Conservation (phyloP, 306 rosid species). For the Trifolium pratense region DNA sequence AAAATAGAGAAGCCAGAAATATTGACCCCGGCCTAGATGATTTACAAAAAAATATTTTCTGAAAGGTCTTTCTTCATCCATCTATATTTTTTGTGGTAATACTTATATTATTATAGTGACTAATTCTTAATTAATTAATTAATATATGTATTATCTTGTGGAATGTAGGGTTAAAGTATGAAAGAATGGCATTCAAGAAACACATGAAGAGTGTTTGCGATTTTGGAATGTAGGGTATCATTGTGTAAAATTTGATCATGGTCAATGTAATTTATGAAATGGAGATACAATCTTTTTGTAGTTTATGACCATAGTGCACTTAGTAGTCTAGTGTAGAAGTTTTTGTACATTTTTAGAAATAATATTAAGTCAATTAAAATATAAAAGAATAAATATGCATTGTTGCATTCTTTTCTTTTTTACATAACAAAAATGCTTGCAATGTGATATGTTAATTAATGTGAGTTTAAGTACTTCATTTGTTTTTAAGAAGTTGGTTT, state of each 20-base stretch:
- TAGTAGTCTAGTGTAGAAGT: conserved; percentile 28
- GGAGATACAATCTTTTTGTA: conserved; percentile 12
- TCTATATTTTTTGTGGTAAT: background rate
- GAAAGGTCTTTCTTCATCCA: conserved; percentile 43
- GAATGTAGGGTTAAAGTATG: conserved; percentile 36
- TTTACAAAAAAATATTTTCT: conserved; percentile 65
- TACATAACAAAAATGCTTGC: too few species aligned
- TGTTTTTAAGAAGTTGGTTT: too few species aligned
- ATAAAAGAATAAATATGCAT: background rate
- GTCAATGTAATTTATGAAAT: conserved; percentile 31
- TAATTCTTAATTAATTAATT: background rate
- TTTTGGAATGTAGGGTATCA: conserved; percentile 23
- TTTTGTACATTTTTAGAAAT: conserved; percentile 18
- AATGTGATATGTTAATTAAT: too few species aligned
- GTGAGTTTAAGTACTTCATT: too few species aligned
- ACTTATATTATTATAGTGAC: background rate
- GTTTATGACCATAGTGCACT: background rate
- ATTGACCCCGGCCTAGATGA: conserved; percentile 65
- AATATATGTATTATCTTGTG: conserved; percentile 13
- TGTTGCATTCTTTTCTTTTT: background rate
- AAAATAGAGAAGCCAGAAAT: conserved; percentile 52
- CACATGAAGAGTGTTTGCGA: conserved; percentile 28
- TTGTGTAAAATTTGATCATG: conserved; percentile 24
- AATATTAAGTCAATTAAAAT: background rate
- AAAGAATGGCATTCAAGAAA: conserved; percentile 28